Conservation (phyloP, 208 protist genomes). For the Balamuthia mandrillaris region DNA sequence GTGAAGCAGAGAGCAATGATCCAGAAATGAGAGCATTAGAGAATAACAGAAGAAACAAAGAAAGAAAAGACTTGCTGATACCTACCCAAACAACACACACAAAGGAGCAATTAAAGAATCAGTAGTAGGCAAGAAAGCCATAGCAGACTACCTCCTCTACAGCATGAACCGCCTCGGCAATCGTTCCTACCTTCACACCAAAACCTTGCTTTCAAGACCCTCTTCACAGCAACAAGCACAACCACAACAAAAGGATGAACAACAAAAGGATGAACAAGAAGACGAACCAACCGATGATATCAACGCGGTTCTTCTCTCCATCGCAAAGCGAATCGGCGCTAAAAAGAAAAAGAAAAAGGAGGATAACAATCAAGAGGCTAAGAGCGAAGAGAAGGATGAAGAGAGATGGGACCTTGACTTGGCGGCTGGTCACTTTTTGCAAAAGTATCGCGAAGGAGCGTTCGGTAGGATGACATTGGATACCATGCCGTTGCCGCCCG, state of each 20-base stretch:
- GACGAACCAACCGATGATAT: too few species aligned
- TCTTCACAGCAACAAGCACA: neutral
- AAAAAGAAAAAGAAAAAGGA: too few species aligned
- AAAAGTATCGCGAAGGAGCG: neutral
- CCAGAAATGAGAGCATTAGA: too few species aligned
- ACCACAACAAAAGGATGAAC: neutral
- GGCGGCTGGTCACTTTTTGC: neutral
- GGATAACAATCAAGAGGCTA: too few species aligned
- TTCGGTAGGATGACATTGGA: constrained; percentile 21
- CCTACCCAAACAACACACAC: too few species aligned
- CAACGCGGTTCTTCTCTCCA: too few species aligned
- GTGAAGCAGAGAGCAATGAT: too few species aligned
- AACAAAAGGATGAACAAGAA: neutral
- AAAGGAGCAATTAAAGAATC: constrained; percentile 30
- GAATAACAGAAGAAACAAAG: too few species aligned
- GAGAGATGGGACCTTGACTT: neutral
- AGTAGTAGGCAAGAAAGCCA: constrained; percentile 25
- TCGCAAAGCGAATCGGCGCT: too few species aligned
- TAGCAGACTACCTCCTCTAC: constrained; percentile 38
- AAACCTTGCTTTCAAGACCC: neutral
- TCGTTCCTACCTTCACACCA: neutral
- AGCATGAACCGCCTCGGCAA: neutral
- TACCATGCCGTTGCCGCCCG: neutral
- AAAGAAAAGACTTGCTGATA: too few species aligned
- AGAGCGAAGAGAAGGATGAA: neutral